Base-by-base conservation (phyloP, 2,329 filamentous ascomycete genomes). In the Fusarium ramigenum region DNA sequence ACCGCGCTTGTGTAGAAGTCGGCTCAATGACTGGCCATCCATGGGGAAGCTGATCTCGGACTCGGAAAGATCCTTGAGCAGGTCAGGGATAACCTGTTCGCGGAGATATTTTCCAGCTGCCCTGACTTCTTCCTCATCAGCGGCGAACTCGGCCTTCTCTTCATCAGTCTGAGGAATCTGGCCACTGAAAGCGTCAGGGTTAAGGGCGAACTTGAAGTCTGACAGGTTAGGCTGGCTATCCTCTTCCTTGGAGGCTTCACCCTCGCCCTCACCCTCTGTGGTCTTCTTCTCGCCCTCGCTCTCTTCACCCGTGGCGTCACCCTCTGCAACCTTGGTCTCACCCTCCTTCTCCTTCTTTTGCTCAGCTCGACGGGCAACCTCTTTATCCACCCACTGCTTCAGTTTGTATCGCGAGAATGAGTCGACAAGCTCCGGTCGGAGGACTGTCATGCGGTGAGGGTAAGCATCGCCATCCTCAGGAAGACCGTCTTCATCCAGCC, bases 41-140 rank as follows among this genome's bases (percentile, higher is more conserved):
- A 98, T 98, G 18, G 96, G 96, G 86, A 98, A 98, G 78, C 96
- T 96, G 75, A 97, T 92, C 76, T 99, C 96, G 11, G 94, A 95
- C 74, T 97, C 94, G 79, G 93, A 92, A 66, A 99, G 89, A 78
- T 99, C 96, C 70, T 92, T 91, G 65, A 98, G 84, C 64, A 99
- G 87, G 63, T 93, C 90, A n/a, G 96, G 95, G 73, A 99, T 93
- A 61, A 94, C 90, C 68, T 92, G 91, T 14, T 91, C 87, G 14
- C 90, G 90, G 56, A 99, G 87, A 82, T 93, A 95, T 60, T 90
- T 87, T 84, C 95, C 96, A 36, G 94, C 94, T 63, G 92, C 90
- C 72, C 94, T 92, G 56, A 99, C 96, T 64, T 97, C 93, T 76
- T 92, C 88, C 85, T 99, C 96, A 78, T 99, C 96, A 69, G 92